Evolutionary conservation across 345 rosid species (phyloP), one percentile per base, ranked within the genome.

Genomic region (Chamaenerion angustifolium): DNA sequence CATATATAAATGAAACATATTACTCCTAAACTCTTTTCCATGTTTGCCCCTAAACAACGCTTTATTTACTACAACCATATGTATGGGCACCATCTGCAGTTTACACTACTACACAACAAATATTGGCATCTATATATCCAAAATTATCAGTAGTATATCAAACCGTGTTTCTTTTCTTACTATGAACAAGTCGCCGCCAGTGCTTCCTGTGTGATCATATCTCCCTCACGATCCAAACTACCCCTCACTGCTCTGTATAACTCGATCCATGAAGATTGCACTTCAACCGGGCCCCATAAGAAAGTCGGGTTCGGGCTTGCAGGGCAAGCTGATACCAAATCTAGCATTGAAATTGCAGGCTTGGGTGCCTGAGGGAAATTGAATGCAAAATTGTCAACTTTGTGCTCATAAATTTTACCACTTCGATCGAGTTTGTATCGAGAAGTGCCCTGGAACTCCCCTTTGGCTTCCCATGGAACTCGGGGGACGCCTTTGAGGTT

Each of bases 381-480:
- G 68, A 89, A 82, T 46, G 93, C 95, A 61, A 90, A 63, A 63
- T 83, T 90, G 63, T 90, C 98, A 11, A 85, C 94, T 74, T 76
- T 85, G 59, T 89, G 97, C 57, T 85, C 90, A 10, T 89, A 89
- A 27, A 79, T 85, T 69, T 80, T 88, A 10, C 95, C 97, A 51
- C 70, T 77, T 43, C 95, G 60, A 55, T 89, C 95, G 59, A 89
- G 71, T 70, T 85, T 86, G 71, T 85, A 90, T 51, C 94, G 74
- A 13, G 95, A 83, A 60, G 83, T 86, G 13, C 94, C 96, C 59
- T 90, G 94, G 70, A 90, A 83, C 61, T 83, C 79, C 12, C 98
- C 98, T 66, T 71, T 71, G 16, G 94, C 94, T 66, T 90, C 95
- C 98, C 96, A 90, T 37, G 98, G 98, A 25, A 89, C 90, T 67